These are phyloP conservation scores for Ogataea angusta DNA, from an alignment of 805 yeast species.

Conservation along the genomic window DNA sequence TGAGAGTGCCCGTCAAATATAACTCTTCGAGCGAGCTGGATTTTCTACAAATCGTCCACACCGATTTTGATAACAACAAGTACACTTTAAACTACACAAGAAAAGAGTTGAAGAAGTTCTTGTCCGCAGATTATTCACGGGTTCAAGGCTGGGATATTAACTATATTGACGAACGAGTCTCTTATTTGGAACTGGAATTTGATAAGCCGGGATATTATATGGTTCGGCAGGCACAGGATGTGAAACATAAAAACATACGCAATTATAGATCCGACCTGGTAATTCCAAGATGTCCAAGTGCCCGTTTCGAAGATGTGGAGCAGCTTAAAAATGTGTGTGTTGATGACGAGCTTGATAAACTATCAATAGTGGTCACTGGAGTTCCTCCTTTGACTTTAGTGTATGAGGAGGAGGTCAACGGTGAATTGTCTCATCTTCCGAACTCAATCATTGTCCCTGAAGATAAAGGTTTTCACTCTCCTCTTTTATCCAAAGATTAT, in stretches of 20 bases:
- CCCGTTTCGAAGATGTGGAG: conserved; percentile 43
- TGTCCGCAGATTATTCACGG: conserved; percentile 26
- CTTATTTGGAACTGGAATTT: conserved; percentile 64
- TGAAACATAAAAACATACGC: conserved; percentile 50
- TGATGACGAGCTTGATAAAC: conserved; percentile 48
- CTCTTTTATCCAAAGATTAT: conserved; percentile 37
- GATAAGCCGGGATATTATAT: conserved; percentile 73
- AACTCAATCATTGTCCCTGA: conserved; percentile 41
- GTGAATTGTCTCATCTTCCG: conserved; percentile 28
- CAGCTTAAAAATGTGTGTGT: conserved; percentile 54
- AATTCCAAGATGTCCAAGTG: conserved; percentile 77
- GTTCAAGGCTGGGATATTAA: conserved; percentile 18
- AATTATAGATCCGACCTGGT: conserved; percentile 58
- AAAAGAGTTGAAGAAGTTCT: conserved; percentile 46
- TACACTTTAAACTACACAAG: conserved; percentile 52
- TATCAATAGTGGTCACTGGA: conserved; percentile 58
- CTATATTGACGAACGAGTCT: conserved; percentile 38
- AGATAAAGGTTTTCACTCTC: conserved; percentile 42
- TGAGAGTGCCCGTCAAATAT: conserved; percentile 67
- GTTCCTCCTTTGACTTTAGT: conserved; percentile 71
- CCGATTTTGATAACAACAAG: conserved; percentile 51
- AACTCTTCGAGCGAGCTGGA: conserved; percentile 77
- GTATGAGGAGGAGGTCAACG: conserved; percentile 46
- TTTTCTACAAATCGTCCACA: conserved; percentile 59
- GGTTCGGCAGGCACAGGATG: conserved; percentile 63